Percentiles rank a stretch among this genome's conserved stretches.
These are phyloP conservation scores for Climacium dendroides DNA, from an alignment of 225 moss, liverwort and hornwort species.

Conservation along the genomic window DNA sequence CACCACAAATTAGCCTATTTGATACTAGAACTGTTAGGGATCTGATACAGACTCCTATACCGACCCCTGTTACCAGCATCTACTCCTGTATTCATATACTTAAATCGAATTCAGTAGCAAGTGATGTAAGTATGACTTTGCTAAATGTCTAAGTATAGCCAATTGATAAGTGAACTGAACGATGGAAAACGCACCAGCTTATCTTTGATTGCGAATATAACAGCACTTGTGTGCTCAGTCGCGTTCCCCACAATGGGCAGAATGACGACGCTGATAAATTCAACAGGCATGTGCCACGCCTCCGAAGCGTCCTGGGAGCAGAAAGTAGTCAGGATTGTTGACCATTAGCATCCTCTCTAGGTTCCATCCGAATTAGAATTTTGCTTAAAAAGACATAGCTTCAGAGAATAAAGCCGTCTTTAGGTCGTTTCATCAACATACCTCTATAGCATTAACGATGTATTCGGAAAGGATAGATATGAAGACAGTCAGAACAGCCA, in stretches of 20 bases:
- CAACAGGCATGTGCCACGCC: constrained; percentile 57
- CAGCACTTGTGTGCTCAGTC: constrained; percentile 78
- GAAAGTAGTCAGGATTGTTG: not conserved
- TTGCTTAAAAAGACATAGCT: not conserved
- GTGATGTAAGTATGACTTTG: not conserved
- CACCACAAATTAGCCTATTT: not conserved
- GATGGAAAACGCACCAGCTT: constrained; percentile 36
- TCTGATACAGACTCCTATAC: not conserved
- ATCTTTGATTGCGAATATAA: constrained; percentile 72
- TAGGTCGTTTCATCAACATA: not conserved
- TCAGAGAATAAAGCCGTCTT: not conserved
- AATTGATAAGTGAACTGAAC: not conserved
- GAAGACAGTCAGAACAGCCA: constrained; percentile 53
- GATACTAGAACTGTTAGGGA: not conserved
- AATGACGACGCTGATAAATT: constrained; percentile 69
- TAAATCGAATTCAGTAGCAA: not conserved
- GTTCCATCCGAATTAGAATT: not conserved
- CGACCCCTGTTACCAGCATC: not conserved
- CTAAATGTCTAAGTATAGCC: not conserved
- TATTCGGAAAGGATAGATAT: constrained; percentile 64
- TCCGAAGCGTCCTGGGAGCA: constrained; percentile 45
- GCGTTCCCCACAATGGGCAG: constrained; percentile 90
- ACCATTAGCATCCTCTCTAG: not conserved
- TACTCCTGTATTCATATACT: not conserved
- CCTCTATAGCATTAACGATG: constrained; percentile 63